phyloP scores from a whole-genome alignment of 129 eudicot genomes.

The Ambrosia trifida region DNA sequence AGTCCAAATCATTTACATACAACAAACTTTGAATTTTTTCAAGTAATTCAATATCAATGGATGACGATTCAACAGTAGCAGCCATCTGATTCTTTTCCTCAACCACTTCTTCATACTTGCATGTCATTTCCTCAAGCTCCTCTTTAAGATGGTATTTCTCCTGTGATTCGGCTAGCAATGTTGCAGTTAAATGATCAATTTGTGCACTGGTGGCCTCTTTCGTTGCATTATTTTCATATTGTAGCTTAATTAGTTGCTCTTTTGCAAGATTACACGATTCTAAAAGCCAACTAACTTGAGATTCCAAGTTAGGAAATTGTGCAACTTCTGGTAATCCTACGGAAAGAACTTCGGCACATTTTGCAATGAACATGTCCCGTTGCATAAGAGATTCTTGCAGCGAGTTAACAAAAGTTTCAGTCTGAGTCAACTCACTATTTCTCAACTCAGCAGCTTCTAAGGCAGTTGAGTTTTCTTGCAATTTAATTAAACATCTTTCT shows the following conservation, averaged over 20 bases:
- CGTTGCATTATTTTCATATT: constrained; percentile 44
- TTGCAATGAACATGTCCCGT: constrained; percentile 55
- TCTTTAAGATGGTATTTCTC: constrained; percentile 52
- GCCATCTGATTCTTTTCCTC: constrained; percentile 57
- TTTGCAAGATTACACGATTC: constrained; percentile 52
- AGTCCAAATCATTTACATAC: constrained; percentile 56
- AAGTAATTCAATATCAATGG: constrained; percentile 34
- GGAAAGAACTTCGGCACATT: constrained; percentile 59
- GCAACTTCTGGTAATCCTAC: constrained; percentile 59
- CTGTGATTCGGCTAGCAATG: constrained; percentile 54
- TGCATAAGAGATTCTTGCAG: constrained; percentile 65
- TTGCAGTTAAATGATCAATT: constrained; percentile 52
- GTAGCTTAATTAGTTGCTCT: constrained; percentile 42
- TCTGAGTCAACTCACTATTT: constrained; percentile 46
- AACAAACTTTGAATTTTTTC: constrained; percentile 56
- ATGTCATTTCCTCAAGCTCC: constrained; percentile 54
- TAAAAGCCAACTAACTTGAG: constrained; percentile 58
- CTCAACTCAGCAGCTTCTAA: constrained; percentile 66
- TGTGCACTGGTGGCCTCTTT: constrained; percentile 54
- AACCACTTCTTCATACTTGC: constrained; percentile 40
- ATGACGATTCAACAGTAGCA: constrained; percentile 33
- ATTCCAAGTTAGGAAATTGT: constrained; percentile 48
- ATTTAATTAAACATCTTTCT: constrained; percentile 49
- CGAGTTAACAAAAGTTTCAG: constrained; percentile 49
- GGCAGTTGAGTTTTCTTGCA: constrained; percentile 73